Evolutionary conservation across 306 rosid species (phyloP).

Genomic region (Pterocarpus macrocarpus): DNA sequence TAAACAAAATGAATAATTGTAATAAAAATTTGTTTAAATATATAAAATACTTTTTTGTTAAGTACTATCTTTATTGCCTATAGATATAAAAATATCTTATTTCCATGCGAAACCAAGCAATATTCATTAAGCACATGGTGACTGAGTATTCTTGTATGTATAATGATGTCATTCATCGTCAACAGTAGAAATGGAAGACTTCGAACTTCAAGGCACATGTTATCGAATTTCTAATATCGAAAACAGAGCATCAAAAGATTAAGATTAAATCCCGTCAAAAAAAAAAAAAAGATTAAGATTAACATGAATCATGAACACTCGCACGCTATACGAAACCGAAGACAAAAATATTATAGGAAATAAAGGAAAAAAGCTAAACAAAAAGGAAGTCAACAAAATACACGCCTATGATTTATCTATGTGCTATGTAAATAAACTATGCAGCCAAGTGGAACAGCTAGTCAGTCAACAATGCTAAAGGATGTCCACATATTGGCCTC

Average conservation of each 20-base stretch:
- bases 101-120: conserved; percentile 28
- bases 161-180: background rate
- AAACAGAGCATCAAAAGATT: background rate
- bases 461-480: background rate
- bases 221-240: background rate
- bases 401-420: background rate
- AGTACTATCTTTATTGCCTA: background rate
- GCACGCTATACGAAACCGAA: background rate
- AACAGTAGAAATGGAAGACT: conserved; percentile 10
- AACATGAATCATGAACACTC: background rate
- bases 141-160: conserved; percentile 1
- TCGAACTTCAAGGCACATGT: background rate
- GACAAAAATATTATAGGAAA: background rate
- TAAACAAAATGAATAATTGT: too few relatives aligned
- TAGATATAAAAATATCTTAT: background rate
- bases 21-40: background rate
- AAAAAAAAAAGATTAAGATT: background rate
- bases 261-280: background rate
- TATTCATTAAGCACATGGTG: conserved; percentile 33
- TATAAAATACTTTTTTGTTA: too few relatives aligned
- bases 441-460: conserved; percentile 6
- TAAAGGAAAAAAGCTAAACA: background rate
- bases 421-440: background rate
- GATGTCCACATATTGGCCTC: conserved; percentile 26
- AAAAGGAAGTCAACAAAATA: conserved; percentile 19